These are phyloP conservation scores for Colletotrichum paranaense DNA, from an alignment of 2,329 filamentous ascomycete species.

Conservation along the genomic window DNA sequence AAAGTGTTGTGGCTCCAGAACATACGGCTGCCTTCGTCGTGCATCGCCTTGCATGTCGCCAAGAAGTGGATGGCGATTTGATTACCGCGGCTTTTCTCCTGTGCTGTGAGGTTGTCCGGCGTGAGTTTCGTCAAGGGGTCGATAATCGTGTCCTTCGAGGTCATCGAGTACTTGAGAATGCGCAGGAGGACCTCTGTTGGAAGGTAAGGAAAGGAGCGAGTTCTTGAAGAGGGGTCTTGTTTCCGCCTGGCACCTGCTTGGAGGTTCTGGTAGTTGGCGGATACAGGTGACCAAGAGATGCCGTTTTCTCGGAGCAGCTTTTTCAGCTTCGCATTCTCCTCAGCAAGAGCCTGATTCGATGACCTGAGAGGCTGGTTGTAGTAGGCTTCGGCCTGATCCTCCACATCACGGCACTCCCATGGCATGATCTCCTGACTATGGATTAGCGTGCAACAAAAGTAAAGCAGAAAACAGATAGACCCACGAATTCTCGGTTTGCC, in stretches of 20 bases:
- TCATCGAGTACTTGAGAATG: slow-evolving; percentile 63
- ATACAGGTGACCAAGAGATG: slow-evolving; percentile 60
- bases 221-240: slow-evolving; percentile 38
- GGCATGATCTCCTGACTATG: slow-evolving; percentile 48
- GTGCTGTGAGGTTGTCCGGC: slow-evolving; percentile 54
- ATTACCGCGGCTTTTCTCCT: slow-evolving; percentile 56
- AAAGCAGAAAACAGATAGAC: background rate
- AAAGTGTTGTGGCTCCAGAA: slow-evolving; percentile 66
- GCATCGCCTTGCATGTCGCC: slow-evolving; percentile 61
- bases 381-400: slow-evolving; percentile 59
- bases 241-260: slow-evolving; percentile 40
- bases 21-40: slow-evolving; percentile 59
- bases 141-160: slow-evolving; percentile 60
- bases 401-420: slow-evolving; percentile 64
- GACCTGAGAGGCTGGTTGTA: slow-evolving; percentile 62
- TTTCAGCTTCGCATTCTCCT: slow-evolving; percentile 63
- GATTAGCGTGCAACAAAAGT: background rate
- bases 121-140: slow-evolving; percentile 62
- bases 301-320: slow-evolving; percentile 62
- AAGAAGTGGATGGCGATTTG: slow-evolving; percentile 66
- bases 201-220: slow-evolving; percentile 52
- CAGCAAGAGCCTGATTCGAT: slow-evolving; percentile 56
- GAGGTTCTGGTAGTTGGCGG: slow-evolving; percentile 43
- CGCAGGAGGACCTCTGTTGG: slow-evolving; percentile 64
- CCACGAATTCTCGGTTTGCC: slow-evolving; percentile 24